phyloP scores from a whole-genome alignment of 2,329 filamentous ascomycete genomes.

The Diaporthe velutina region DNA sequence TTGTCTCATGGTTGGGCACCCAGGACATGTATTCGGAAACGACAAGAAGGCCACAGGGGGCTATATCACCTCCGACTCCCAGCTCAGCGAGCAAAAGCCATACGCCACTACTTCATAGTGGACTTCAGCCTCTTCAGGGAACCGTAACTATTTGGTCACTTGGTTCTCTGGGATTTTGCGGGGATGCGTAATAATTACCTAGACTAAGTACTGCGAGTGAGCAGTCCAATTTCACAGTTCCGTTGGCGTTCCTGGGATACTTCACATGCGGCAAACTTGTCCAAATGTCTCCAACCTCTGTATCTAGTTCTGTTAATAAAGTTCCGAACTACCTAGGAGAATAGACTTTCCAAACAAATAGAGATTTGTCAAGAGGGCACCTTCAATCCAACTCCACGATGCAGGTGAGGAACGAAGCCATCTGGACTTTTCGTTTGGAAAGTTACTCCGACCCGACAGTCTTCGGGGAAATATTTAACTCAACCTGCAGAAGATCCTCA shows the following conservation, averaged over 20 bases:
- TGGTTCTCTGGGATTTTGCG: background rate
- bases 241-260: background rate
- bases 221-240: background rate
- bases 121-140: background rate
- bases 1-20: conserved; percentile 41
- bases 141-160: background rate
- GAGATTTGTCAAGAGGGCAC: background rate
- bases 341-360: too few species aligned
- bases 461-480: background rate
- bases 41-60: background rate
- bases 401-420: background rate
- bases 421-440: too few species aligned
- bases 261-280: background rate
- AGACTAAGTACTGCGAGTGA: background rate
- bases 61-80: background rate
- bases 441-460: background rate
- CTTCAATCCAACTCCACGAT: background rate
- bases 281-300: too few species aligned
- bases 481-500: background rate
- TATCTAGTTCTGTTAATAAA: background rate
- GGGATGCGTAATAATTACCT: background rate
- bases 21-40: conserved; percentile 23
- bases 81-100: background rate
- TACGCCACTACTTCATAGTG: too few species aligned
- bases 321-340: background rate